These are phyloP conservation scores for Yarrowia alimentaria DNA, from an alignment of 805 yeast species.

Conservation along the genomic window DNA sequence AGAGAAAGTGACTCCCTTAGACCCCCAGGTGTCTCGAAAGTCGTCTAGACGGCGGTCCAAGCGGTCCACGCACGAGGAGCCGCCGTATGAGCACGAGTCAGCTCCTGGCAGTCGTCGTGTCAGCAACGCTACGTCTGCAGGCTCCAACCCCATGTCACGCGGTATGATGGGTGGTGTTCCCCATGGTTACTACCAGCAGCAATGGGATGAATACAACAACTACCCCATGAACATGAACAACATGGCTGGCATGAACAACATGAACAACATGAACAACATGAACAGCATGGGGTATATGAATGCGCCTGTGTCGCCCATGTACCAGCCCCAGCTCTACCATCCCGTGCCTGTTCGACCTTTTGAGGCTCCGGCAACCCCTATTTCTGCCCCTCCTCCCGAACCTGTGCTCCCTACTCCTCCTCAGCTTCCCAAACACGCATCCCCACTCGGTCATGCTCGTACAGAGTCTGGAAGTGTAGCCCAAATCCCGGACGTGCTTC, in stretches of 20 bases:
- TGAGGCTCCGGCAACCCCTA: slow-evolving; percentile 9
- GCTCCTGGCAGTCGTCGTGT: too few relatives aligned
- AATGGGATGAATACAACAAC: slow-evolving; percentile 15
- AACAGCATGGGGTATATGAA: too few relatives aligned
- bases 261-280: too few relatives aligned
- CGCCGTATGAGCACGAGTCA: too few relatives aligned
- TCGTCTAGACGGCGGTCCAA: slow-evolving; percentile 8
- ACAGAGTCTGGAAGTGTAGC: slow-evolving; percentile 16
- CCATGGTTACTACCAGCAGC: slow-evolving; percentile 4
- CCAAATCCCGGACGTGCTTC: slow-evolving; percentile 11
- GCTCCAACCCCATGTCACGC: too few relatives aligned
- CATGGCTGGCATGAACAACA: too few relatives aligned
- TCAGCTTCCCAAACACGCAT: too few relatives aligned
- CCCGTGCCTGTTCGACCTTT: slow-evolving; percentile 24
- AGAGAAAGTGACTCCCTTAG: background rate
- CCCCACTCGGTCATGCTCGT: slow-evolving; percentile 13
- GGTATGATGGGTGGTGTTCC: too few relatives aligned
- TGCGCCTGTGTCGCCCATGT: slow-evolving; percentile 5
- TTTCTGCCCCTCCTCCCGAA: background rate
- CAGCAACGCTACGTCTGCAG: too few relatives aligned
- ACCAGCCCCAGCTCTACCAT: slow-evolving; percentile 21
- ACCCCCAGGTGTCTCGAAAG: background rate
- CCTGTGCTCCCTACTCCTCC: background rate
- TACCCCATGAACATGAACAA: slow-evolving; percentile 23
- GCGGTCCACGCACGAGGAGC: too few relatives aligned